phyloP scores from a whole-genome alignment of 2,329 filamentous ascomycete genomes.

The Pseudomassariella vexata region DNA sequence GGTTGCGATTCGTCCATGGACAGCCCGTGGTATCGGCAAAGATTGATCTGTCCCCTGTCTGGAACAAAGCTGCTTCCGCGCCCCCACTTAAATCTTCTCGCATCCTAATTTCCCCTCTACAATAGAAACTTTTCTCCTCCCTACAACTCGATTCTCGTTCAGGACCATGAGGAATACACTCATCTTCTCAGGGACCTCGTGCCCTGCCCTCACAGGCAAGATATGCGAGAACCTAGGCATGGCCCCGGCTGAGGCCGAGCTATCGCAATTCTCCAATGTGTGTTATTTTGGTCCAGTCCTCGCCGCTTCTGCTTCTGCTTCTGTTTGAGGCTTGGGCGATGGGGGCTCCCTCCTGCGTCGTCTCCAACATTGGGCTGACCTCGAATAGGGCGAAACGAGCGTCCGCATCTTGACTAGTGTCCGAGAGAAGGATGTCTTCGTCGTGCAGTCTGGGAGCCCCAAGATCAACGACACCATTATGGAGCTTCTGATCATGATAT shows the following conservation, averaged over 20 bases:
- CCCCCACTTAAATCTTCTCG: slow-evolving; percentile 19
- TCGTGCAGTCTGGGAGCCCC: slow-evolving; percentile 92
- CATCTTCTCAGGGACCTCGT: slow-evolving; percentile 63
- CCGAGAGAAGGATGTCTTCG: slow-evolving; percentile 97
- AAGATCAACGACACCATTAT: slow-evolving; percentile 99
- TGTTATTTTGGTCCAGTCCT: slow-evolving; percentile 25
- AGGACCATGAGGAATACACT: slow-evolving; percentile 57
- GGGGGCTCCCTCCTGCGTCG: no score
- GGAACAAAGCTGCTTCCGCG: no score
- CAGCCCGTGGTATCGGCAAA: no score
- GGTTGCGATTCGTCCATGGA: no score
- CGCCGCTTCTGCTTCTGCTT: slow-evolving; percentile 16
- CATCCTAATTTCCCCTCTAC: slow-evolving; percentile 13
- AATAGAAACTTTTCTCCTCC: slow-evolving; percentile 18
- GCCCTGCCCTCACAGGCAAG: slow-evolving; percentile 56
- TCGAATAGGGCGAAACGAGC: slow-evolving; percentile 58
- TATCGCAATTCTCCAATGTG: slow-evolving; percentile 67
- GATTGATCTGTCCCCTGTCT: no score
- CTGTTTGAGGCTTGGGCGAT: slow-evolving; percentile 5
- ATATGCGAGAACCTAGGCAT: slow-evolving; percentile 66
- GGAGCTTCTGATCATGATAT: slow-evolving; percentile 99
- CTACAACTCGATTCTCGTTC: slow-evolving; percentile 18
- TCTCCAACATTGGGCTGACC: slow-evolving; percentile 1
- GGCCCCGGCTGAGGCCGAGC: slow-evolving; percentile 57
- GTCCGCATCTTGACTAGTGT: slow-evolving; percentile 69